phyloP scores from a whole-genome alignment of 306 rosid genomes.

The Vigna trinervia region DNA sequence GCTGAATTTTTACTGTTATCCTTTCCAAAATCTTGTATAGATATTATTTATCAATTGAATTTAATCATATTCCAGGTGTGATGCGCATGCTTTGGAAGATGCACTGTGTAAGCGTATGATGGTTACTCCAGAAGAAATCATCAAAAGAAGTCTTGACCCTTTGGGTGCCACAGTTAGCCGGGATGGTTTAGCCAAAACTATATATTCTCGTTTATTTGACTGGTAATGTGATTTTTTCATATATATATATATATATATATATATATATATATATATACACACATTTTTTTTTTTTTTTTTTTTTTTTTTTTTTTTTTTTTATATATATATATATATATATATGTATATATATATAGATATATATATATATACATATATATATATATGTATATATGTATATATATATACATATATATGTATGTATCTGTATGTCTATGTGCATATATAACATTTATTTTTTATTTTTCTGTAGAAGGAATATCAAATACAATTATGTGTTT shows the following conservation, averaged over 20 bases:
- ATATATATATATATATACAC: background rate
- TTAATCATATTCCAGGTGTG: constrained; percentile 68
- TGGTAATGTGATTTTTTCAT: constrained; percentile 59
- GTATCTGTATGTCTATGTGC: background rate
- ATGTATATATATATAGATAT: background rate
- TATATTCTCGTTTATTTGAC: constrained; percentile 86
- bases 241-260: too few species aligned
- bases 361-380: background rate
- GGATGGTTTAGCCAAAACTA: constrained; percentile 91
- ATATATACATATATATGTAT: background rate
- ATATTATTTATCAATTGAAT: constrained; percentile 31
- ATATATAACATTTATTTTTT: background rate
- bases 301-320: too few species aligned
- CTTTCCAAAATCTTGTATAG: constrained; percentile 33
- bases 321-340: background rate
- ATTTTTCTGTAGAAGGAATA: constrained; percentile 21
- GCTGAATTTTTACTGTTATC: constrained; percentile 46
- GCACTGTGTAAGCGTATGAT: constrained; percentile 85
- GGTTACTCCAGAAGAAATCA: constrained; percentile 92
- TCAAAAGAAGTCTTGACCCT: constrained; percentile 84
- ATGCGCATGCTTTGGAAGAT: constrained; percentile 67
- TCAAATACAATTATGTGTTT: constrained; percentile 36
- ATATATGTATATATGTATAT: background rate
- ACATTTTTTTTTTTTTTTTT: too few species aligned
- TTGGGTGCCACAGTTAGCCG: constrained; percentile 75